Percentiles rank a stretch among this genome's conserved stretches.
Evolutionary conservation across 2,329 filamentous ascomycete species (phyloP).

Genomic region (Neopestalotiopsis rosae): DNA sequence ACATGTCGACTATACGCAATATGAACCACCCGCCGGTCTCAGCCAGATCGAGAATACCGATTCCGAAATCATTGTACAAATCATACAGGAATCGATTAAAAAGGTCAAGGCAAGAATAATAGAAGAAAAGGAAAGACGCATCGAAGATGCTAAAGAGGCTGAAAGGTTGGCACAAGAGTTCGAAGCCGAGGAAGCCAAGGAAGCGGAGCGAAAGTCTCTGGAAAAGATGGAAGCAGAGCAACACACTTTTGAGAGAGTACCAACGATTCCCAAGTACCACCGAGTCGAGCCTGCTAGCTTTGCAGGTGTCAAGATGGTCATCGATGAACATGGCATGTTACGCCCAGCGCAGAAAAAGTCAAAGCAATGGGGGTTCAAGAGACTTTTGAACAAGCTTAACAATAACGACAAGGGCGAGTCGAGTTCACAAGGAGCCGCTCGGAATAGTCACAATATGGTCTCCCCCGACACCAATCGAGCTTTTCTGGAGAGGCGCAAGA

Average conservation of each 20-base stretch:
- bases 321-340: conserved; percentile 20
- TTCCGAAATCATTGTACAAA: conserved; percentile 44
- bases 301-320: conserved; percentile 9
- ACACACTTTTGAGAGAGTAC: neutral
- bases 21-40: conserved; percentile 51
- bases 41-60: conserved; percentile 42
- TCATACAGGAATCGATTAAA: conserved; percentile 51
- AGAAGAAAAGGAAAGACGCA: conserved; percentile 36
- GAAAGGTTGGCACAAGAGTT: conserved; percentile 23
- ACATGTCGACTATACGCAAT: conserved; percentile 49
- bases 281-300: conserved; percentile 3
- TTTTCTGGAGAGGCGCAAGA: neutral
- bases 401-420: conserved; percentile 45
- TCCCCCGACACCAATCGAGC: neutral
- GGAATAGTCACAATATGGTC: neutral
- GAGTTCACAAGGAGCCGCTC: conserved; percentile 38
- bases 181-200: neutral
- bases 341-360: conserved; percentile 29
- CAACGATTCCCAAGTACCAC: neutral
- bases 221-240: neutral
- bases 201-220: conserved; percentile 9
- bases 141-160: conserved; percentile 33
- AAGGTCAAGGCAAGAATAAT: conserved; percentile 46
- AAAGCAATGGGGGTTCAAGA: conserved; percentile 41
- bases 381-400: conserved; percentile 42